These are phyloP conservation scores for Avena insularis DNA, from an alignment of 176 grass and related monocot genomes.

Conservation along the genomic window DNA sequence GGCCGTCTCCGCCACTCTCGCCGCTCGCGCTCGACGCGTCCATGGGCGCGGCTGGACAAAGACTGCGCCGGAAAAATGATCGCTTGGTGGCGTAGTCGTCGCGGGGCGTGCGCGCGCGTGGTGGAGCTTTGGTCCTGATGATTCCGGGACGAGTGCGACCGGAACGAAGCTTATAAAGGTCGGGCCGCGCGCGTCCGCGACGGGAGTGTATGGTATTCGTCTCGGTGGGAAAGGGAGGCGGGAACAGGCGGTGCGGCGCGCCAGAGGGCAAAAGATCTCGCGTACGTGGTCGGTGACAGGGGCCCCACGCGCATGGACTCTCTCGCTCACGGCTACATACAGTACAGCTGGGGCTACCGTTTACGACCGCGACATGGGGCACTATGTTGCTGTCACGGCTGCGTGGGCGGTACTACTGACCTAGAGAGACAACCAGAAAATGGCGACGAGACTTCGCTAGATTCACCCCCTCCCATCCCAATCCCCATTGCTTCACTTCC, in stretches of 20 bases:
- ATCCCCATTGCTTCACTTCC: constrained; percentile 51
- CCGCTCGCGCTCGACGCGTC: constrained; percentile 43
- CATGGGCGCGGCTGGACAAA: constrained; percentile 21
- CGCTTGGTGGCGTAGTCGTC: constrained; percentile 9
- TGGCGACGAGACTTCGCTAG: background rate
- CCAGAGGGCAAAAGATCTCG: constrained; percentile 21
- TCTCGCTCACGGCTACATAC: background rate
- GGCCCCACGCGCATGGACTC: constrained; percentile 54
- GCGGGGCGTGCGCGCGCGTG: constrained; percentile 24
- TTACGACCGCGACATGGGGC: background rate
- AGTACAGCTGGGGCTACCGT: background rate
- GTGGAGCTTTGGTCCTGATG: constrained; percentile 36
- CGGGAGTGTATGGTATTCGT: background rate
- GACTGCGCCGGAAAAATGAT: background rate
- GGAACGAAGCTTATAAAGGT: constrained; percentile 43
- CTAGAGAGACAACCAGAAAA: background rate
- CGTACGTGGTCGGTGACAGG: constrained; percentile 33
- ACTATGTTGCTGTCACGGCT: constrained; percentile 34
- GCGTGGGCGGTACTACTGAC: constrained; percentile 49
- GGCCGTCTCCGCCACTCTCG: background rate
- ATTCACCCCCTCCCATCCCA: constrained; percentile 14
- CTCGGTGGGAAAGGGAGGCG: background rate
- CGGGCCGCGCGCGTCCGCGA: background rate
- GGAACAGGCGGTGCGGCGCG: constrained; percentile 8
- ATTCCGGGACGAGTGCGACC: constrained; percentile 38